Evolutionary conservation across 2,329 filamentous ascomycete genomes (phyloP), one percentile per base, ranked within the genome.

Genomic region (Xylaria arbuscula): DNA sequence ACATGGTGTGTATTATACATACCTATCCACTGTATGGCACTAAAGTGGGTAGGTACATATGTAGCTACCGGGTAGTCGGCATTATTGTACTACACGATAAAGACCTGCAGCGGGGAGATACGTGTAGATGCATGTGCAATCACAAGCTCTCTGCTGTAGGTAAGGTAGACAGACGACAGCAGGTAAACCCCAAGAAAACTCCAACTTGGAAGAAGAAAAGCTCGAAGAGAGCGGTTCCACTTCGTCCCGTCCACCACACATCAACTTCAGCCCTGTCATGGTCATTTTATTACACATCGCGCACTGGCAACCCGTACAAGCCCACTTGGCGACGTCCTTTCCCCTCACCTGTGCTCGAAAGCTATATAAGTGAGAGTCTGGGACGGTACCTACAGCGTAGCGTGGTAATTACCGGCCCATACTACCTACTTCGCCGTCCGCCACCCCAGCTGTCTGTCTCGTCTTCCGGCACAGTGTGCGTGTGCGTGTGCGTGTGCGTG

Each of bases 211-310:
- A 28, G 3, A 28, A 66, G 64, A 66, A 66, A 57, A 62, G 19
- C 64, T 42, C 56, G 28, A 45, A 24, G 60, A 50, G 17, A 32
- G 28, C 47, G 38, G 59, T 67, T 64, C 65, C 65, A 67, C 60
- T 64, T 55, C 38, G 65, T 34, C 55, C 48, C 38, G 65, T 34
- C 55, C 48, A 67, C 55, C 60, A 56, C 48, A 60, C 55, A 62
- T 60, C 60, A 63, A 58, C 48, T 48, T 59, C 59, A 62, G 59
- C 58, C 45, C 64, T 62, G 53, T 56, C 28, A 2, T 28, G 28
- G 28, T 56, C 53, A 32, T 58, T 47, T 57, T 56, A 66, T 53
- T 59, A 36, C 54, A 47, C 28, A 54, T 64, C 34, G 8, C 47
- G 38, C 36, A 22, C 32, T 17, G 45, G 28, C 40, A 47, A 58